These are phyloP conservation scores for Chondrus crispus DNA, from an alignment of 23 red algal species.

Conservation along the genomic window DNA sequence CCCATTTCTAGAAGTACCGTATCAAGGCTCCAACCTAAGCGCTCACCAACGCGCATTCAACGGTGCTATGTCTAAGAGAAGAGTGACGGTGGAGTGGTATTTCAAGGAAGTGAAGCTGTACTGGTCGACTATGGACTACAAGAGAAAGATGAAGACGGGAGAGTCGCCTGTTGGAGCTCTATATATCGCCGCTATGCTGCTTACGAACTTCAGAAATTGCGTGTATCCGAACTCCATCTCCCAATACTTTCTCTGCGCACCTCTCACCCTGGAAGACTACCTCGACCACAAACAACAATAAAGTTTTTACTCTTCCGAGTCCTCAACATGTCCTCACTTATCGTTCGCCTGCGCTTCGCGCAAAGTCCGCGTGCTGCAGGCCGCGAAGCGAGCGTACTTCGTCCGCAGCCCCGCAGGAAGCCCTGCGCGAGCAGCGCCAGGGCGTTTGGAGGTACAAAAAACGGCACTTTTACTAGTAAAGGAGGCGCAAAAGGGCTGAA, in stretches of 20 bases:
- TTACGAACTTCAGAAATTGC: neutral
- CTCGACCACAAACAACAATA: neutral
- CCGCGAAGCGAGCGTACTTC: no score
- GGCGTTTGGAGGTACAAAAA: neutral
- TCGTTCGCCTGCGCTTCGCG: no score
- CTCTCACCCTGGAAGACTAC: neutral
- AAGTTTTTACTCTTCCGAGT: no score
- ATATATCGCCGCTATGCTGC: neutral
- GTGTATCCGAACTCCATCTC: neutral
- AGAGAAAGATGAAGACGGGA: neutral
- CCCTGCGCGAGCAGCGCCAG: neutral
- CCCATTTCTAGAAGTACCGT: neutral
- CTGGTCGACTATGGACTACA: neutral
- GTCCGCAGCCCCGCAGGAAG: no score
- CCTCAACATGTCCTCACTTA: no score
- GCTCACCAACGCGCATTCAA: neutral
- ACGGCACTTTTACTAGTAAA: neutral
- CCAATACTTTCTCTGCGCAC: neutral
- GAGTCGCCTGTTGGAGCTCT: neutral
- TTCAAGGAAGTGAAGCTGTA: constrained; percentile 25
- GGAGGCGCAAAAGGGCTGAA: no score
- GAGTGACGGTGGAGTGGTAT: constrained; percentile 16
- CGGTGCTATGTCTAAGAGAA: neutral
- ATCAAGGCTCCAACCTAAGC: neutral
- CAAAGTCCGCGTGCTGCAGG: no score